Evolutionary conservation across 2,329 filamentous ascomycete species (phyloP).

Genomic region (Didymella pinodella): DNA sequence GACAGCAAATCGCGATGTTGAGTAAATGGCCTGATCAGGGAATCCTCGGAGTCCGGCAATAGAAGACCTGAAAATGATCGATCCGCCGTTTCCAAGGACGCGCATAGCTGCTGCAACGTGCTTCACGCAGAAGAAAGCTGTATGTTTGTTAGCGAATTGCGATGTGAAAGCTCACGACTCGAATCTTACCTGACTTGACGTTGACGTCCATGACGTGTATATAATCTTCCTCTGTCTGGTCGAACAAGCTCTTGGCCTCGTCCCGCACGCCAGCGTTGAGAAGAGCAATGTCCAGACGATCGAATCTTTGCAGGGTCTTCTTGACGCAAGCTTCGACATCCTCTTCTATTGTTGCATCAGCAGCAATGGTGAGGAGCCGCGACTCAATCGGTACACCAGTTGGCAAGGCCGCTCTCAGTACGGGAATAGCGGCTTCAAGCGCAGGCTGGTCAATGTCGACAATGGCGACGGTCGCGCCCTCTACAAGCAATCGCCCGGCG

Average conservation of each 20-base stretch:
- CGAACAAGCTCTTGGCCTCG: slow-evolving; percentile 44
- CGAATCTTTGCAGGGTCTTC: slow-evolving; percentile 46
- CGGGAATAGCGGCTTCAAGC: slow-evolving; percentile 37
- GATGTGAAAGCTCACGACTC: not conserved
- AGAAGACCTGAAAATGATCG: slow-evolving; percentile 52
- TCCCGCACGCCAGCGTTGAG: slow-evolving; percentile 41
- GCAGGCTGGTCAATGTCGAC: slow-evolving; percentile 46
- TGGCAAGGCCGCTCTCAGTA: slow-evolving; percentile 35
- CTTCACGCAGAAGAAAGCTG: slow-evolving; percentile 51
- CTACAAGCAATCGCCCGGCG: slow-evolving; percentile 46
- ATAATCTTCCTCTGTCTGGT: slow-evolving; percentile 48
- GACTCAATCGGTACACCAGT: slow-evolving; percentile 37
- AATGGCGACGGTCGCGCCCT: slow-evolving; percentile 50
- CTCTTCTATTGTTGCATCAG: slow-evolving; percentile 60
- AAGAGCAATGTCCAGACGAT: slow-evolving; percentile 39
- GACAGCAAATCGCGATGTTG: slow-evolving; percentile 50
- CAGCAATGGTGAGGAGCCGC: slow-evolving; percentile 44
- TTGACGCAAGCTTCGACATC: slow-evolving; percentile 84
- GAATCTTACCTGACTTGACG: slow-evolving; percentile 47
- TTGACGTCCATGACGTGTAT: slow-evolving; percentile 51
- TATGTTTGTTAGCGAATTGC: slow-evolving; percentile 7
- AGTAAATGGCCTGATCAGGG: slow-evolving; percentile 49
- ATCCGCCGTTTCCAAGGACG: slow-evolving; percentile 43
- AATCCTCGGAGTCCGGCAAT: slow-evolving; percentile 51
- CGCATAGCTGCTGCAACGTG: slow-evolving; percentile 48